Evolutionary conservation across 306 rosid genomes (phyloP).

Genomic region (Glycine soja): DNA sequence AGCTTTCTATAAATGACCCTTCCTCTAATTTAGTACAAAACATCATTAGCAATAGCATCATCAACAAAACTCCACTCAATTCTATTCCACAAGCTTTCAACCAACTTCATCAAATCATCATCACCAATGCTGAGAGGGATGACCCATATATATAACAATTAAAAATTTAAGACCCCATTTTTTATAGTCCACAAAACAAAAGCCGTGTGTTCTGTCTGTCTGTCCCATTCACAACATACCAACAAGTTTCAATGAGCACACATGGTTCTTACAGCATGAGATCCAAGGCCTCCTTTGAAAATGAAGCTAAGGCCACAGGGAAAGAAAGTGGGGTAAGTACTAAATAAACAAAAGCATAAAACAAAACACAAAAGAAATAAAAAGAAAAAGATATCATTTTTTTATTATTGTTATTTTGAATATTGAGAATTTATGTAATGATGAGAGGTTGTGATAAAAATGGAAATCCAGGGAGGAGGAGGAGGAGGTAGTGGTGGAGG

Average conservation of each 20-base stretch:
- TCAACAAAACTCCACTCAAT: conserved; percentile 29
- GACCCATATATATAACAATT: background rate
- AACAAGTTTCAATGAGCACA: conserved; percentile 41
- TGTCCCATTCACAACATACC: background rate
- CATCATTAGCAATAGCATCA: conserved; percentile 38
- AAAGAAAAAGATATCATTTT: too few species aligned
- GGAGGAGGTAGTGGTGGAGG: background rate
- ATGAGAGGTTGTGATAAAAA: conserved; percentile 10
- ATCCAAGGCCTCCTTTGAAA: conserved; percentile 48
- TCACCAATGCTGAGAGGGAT: conserved; percentile 22
- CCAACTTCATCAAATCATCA: background rate
- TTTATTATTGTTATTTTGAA: too few species aligned
- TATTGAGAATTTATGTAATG: background rate
- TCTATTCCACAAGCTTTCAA: conserved; percentile 50
- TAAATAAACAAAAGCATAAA: too few species aligned
- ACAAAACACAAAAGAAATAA: too few species aligned
- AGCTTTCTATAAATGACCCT: conserved; percentile 33
- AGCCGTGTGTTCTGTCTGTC: background rate
- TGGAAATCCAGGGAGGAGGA: conserved; percentile 41
- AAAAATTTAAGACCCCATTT: conserved; percentile 3
- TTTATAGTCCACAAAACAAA: too few species aligned
- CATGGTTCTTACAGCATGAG: conserved; percentile 50
- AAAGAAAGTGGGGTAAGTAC: conserved; percentile 46
- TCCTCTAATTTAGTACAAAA: conserved; percentile 30
- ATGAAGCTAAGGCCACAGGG: conserved; percentile 40